Base-by-base conservation (phyloP, 768 basidiomycete species). In the Hygrocybe coccinea region DNA sequence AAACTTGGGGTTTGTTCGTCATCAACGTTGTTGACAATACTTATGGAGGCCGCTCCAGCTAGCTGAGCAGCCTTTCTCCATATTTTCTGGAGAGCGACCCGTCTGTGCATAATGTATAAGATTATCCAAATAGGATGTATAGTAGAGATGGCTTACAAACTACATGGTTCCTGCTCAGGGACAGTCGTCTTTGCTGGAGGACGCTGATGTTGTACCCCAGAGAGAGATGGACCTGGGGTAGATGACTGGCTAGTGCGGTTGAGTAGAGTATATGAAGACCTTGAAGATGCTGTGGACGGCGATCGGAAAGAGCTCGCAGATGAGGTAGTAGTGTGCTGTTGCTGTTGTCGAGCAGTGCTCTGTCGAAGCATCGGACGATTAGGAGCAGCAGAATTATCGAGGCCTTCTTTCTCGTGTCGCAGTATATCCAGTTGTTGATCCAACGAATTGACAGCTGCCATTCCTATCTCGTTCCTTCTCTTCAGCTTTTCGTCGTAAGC, bases 401-500 rank as follows among this genome's bases (percentile, higher is more conserved):
- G 8, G 29, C 4, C 29, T 8, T 29, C 38, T 24, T 55, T 63
- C 44, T 63, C 62, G 15, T 46, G 57, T 39, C 64, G 49, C 11
- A 66, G 43, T n/a, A 58, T 56, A 0, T 33, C 55, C 61, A 68
- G 65, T 37, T 65, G 59, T 9, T 56, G 38, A 48, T 15, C 66
- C 55, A 25, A 56, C 55, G 35, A 63, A 55, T n/a, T 12, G 24
- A 11, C 11, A 1, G 22, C 9, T 52, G 48, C 11, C 19, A 39
- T 39, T 36, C 36, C 29, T 46, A 19, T 54, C 54, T 41, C 39
- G 48, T 55, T 47, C 19, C 29, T 29, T 29, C 36, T 37, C 10
- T 62, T 62, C 10, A 71, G 61, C 58, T 82, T 83, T 50, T 81
- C 79, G 0, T 74, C 64, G 50, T 71, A 77, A 0, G 74, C 80